phyloP scores from a whole-genome alignment of 2,329 filamentous ascomycete species.

The Fusarium pseudonygamai region DNA sequence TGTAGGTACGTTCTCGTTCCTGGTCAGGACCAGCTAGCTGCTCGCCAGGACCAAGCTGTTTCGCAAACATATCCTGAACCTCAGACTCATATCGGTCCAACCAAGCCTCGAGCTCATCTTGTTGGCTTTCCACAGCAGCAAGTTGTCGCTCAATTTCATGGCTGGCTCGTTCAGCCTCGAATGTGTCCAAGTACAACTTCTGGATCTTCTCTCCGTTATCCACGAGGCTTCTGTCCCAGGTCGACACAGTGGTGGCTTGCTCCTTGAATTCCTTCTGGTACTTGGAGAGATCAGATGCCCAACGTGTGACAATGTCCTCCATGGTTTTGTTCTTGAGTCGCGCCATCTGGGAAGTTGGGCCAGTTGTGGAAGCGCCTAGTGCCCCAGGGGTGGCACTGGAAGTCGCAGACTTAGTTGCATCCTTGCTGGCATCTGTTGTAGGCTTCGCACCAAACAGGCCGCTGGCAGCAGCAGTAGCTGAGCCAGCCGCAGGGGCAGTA shows the following conservation, averaged over 20 bases:
- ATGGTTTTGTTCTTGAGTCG: constrained; percentile 98
- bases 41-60: constrained; percentile 79
- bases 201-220: constrained; percentile 96
- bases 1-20: constrained; percentile 95
- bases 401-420: constrained; percentile 44
- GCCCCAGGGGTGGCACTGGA: constrained; percentile 48
- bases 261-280: constrained; percentile 97
- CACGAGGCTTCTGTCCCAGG: constrained; percentile 92
- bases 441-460: constrained; percentile 50
- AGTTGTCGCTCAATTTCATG: constrained; percentile 94
- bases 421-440: constrained; percentile 43
- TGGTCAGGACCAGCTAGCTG: constrained; percentile 88
- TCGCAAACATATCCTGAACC: constrained; percentile 86
- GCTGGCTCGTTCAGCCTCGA: constrained; percentile 92
- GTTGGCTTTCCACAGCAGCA: constrained; percentile 87
- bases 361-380: constrained; percentile 78
- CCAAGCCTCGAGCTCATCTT: constrained; percentile 88
- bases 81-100: constrained; percentile 92
- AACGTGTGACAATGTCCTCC: constrained; percentile 97
- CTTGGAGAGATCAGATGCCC: constrained; percentile 93
- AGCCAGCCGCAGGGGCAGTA: constrained; percentile 41
- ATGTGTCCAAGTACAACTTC: constrained; percentile 89
- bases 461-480: constrained; percentile 46
- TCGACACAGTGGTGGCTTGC: constrained; percentile 85
- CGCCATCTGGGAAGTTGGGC: constrained; percentile 84